Evolutionary conservation across 306 rosid species (phyloP).

Genomic region (Castanospermum australe): DNA sequence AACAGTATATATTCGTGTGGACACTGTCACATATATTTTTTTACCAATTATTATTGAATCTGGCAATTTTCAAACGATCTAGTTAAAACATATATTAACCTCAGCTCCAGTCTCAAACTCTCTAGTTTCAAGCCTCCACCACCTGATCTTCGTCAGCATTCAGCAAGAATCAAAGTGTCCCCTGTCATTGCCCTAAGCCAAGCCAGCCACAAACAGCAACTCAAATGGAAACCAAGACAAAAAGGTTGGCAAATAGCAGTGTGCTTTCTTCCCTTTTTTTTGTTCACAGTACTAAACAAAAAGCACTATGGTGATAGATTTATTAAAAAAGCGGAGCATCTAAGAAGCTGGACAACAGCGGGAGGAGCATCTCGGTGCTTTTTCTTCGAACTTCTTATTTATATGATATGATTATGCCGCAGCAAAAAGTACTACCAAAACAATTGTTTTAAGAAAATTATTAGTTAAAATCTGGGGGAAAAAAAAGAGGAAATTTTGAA

Average conservation of each 20-base stretch:
- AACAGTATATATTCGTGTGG: background rate
- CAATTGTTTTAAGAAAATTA: background rate
- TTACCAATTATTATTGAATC: background rate
- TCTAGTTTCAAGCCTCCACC: background rate
- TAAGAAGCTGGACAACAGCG: background rate
- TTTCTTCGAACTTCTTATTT: no score
- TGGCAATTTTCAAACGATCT: no score
- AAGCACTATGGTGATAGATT: background rate
- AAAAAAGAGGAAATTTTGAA: no score
- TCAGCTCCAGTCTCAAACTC: conserved; percentile 11
- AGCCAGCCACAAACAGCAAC: background rate
- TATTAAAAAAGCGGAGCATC: background rate
- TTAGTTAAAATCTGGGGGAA: background rate
- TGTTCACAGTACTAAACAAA: background rate
- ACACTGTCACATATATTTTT: conserved; percentile 16
- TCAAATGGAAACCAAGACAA: background rate
- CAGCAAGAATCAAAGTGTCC: background rate
- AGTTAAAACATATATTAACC: no score
- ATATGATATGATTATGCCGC: background rate
- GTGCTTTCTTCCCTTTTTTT: background rate
- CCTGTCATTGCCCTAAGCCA: background rate
- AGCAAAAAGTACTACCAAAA: background rate
- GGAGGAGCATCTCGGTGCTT: background rate
- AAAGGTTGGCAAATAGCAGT: background rate
- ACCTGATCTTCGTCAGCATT: background rate